These are phyloP conservation scores for Sanghuangporus sanghuang DNA, from an alignment of 1,284 basidiomycete species.

Conservation along the genomic window DNA sequence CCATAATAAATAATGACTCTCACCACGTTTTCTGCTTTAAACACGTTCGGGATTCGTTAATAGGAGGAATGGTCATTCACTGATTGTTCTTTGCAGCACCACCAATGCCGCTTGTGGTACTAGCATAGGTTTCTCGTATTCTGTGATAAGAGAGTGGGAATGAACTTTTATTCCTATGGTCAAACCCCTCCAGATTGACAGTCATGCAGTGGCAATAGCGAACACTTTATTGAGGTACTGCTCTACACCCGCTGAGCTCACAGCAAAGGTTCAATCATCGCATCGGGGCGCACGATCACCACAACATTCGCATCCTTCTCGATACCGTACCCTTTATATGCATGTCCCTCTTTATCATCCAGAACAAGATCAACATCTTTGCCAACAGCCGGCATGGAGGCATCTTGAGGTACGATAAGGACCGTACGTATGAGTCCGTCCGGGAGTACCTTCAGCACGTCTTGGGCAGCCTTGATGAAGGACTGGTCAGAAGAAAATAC, in stretches of 20 bases:
- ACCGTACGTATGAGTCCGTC: neutral
- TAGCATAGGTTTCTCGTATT: too few relatives aligned
- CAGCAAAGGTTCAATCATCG: conserved; percentile 34
- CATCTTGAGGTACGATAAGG: neutral
- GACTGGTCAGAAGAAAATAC: conserved; percentile 8
- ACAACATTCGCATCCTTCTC: conserved; percentile 25
- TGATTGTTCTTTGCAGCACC: too few relatives aligned
- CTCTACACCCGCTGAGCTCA: conserved; percentile 26
- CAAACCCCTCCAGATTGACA: too few relatives aligned
- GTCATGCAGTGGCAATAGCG: neutral
- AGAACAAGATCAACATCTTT: conserved; percentile 26
- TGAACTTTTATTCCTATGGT: neutral
- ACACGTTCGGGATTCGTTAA: too few relatives aligned
- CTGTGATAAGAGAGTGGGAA: too few relatives aligned
- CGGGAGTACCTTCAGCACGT: neutral
- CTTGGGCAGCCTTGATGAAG: neutral
- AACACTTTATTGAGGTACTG: conserved; percentile 29
- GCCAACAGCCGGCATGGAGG: neutral
- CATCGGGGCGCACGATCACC: conserved; percentile 36
- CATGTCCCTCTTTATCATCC: conserved; percentile 34
- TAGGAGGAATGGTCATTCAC: too few relatives aligned
- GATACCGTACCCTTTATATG: conserved; percentile 31
- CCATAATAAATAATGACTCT: too few relatives aligned
- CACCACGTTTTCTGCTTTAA: too few relatives aligned
- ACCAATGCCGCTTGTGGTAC: too few relatives aligned